Evolutionary conservation across 1,139 yeast genomes (phyloP).

Genomic region (Geotrichum candidum): DNA sequence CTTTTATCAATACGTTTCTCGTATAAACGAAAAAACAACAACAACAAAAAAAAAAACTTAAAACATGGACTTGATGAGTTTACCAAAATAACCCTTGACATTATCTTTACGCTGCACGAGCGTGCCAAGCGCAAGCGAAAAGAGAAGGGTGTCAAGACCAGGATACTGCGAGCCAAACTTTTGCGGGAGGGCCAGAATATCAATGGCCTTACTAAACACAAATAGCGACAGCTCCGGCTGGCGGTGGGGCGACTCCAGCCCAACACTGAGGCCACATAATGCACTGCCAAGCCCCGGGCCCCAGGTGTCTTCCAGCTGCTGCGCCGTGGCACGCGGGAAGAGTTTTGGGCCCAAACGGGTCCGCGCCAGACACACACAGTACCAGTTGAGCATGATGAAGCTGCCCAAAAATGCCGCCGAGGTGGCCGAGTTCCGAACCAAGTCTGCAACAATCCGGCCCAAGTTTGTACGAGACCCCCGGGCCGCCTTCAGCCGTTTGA

Average conservation of each 20-base stretch:
- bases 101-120: slow-evolving; percentile 3
- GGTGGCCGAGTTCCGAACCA: slow-evolving; percentile 26
- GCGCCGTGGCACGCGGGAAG: slow-evolving; percentile 28
- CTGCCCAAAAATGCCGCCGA: slow-evolving; percentile 40
- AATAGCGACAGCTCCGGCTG: slow-evolving; percentile 42
- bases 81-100: slow-evolving; percentile 11
- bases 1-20: neutral
- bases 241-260: slow-evolving; percentile 36
- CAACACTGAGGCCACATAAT: slow-evolving; percentile 37
- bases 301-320: slow-evolving; percentile 35
- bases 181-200: slow-evolving; percentile 10
- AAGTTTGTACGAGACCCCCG: neutral
- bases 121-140: slow-evolving; percentile 5
- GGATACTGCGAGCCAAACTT: slow-evolving; percentile 7
- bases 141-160: neutral
- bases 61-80: neutral
- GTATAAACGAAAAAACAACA: neutral
- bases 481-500: slow-evolving; percentile 16
- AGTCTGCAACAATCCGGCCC: neutral
- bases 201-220: slow-evolving; percentile 20
- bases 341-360: slow-evolving; percentile 34
- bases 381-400: slow-evolving; percentile 40
- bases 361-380: slow-evolving; percentile 38
- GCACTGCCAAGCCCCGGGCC: slow-evolving; percentile 37
- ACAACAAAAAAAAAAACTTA: neutral